A percentile compares a stretch with the other conserved stretches of the same genome.
Conservation (phyloP, 148 eudicot genomes). For the Drosera capensis region DNA sequence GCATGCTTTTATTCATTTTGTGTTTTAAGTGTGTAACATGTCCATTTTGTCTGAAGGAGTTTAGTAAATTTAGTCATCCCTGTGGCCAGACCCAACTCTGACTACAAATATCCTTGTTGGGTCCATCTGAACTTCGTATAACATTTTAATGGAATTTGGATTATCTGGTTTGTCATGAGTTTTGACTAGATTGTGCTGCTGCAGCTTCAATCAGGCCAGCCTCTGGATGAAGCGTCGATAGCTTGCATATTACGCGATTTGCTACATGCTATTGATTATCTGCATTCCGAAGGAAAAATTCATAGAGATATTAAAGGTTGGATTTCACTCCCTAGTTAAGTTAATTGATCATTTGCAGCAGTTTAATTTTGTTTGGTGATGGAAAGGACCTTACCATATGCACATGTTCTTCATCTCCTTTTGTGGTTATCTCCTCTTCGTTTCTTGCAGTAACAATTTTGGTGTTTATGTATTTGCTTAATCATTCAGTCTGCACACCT, state of each 20-base stretch:
- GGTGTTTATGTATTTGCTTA: background rate
- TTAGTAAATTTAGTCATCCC: no score
- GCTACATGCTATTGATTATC: conserved; percentile 91
- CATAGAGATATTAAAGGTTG: conserved; percentile 95
- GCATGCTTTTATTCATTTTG: no score
- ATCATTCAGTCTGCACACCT: background rate
- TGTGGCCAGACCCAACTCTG: no score
- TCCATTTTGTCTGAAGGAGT: no score
- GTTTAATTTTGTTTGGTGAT: background rate
- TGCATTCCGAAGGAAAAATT: conserved; percentile 89
- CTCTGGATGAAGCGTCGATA: conserved; percentile 85
- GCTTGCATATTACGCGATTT: conserved; percentile 84
- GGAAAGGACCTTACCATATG: background rate
- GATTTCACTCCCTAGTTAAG: background rate
- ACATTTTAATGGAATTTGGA: background rate
- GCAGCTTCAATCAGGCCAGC: conserved; percentile 92
- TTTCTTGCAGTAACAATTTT: no score
- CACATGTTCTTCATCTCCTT: no score
- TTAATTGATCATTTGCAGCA: background rate
- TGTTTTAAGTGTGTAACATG: no score
- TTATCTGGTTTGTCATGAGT: background rate
- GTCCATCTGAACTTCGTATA: no score
- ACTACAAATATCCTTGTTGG: no score
- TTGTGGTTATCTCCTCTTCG: no score
- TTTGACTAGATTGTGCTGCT: conserved; percentile 14